Base-by-base conservation (phyloP, 2,329 filamentous ascomycete species). In the Nothomitra cinnamomea region DNA sequence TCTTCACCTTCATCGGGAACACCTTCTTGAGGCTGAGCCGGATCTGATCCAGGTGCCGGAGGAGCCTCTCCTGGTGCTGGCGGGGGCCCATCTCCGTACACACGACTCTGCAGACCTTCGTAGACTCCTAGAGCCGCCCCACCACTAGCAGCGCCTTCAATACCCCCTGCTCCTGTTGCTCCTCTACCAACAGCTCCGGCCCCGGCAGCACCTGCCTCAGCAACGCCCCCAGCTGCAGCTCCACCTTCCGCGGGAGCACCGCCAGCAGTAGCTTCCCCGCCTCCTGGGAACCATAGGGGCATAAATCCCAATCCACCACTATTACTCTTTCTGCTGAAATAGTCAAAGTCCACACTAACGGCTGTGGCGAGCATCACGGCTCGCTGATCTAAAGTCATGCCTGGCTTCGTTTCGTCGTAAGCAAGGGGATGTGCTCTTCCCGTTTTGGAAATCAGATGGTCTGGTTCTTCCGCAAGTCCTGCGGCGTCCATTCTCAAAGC, bases 291-390 rank as follows among this genome's bases (percentile, higher is more conserved):
- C 65, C 71, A 74, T 51, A 79, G 60, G 0, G 78, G 78, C 61
- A 80, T 70, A 40, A 72, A 70, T 1, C 73, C 68, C 43, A 72
- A 62, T 15, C 71, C 65, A 15, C 66, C 70, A 2, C 66, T 62
- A 17, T 67, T 63, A 53, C 75, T 78, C 57, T 81, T 76, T 1
- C 78, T 70, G 55, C 77, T 81, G 66, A 83, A 83, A 64, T 82
- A 83, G 61, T 83, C 79, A 56, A 82, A 82, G 60, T 83, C 79
- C 48, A 82, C 72, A 54, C 71, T 78, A 12, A 82, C 78, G 5
- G 79, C 79, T 0, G 79, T 80, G 8, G 79, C 78, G 7, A 83
- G 70, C 78, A 82, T 82, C 24, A 82, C 72, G 2, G 79, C 79
- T 53, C 79, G 71, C 62, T 82, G 78, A 59, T 82, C 79, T 2